A percentile compares a stretch with the other conserved stretches of the same genome.
Conservation (phyloP, 2,329 filamentous ascomycete species). For the Trichocomaceae sp. region DNA sequence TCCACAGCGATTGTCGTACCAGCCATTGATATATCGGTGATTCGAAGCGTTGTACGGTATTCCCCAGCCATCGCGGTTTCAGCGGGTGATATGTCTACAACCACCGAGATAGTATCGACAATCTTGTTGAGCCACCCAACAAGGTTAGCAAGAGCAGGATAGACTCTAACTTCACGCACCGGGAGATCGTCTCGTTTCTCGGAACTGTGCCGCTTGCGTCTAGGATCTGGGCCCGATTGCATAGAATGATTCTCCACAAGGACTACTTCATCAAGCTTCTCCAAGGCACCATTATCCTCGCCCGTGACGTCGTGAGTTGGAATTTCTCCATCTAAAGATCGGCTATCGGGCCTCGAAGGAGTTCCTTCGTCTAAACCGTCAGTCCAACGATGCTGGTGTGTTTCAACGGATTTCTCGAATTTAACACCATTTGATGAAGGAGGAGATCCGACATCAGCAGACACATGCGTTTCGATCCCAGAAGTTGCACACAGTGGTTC, state of each 20-base stretch:
- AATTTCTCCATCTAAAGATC: not conserved
- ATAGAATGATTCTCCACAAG: constrained; percentile 2
- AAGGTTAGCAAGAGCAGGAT: constrained; percentile 38
- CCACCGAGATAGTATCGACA: constrained; percentile 39
- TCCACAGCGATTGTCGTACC: constrained; percentile 34
- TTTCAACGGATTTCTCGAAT: not conserved
- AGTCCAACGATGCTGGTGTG: constrained; percentile 4
- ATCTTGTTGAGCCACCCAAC: constrained; percentile 34
- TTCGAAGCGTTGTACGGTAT: constrained; percentile 34
- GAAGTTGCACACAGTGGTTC: not conserved
- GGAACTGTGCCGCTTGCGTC: not conserved
- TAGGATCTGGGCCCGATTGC: not conserved
- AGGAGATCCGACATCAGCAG: not conserved
- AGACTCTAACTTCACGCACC: constrained; percentile 37
- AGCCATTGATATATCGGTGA: constrained; percentile 41
- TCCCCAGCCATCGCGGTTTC: constrained; percentile 33
- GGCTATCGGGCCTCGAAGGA: not conserved
- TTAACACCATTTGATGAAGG: not conserved
- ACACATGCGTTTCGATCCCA: not conserved
- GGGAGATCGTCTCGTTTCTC: constrained; percentile 24
- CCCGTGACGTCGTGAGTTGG: not conserved
- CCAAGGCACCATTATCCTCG: not conserved
- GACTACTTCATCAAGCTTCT: constrained; percentile 11
- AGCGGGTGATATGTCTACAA: constrained; percentile 26
- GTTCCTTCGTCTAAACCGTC: constrained; percentile 8